Conservation (phyloP, 2,329 filamentous ascomycete genomes). For the Alternaria triticimaculans region DNA sequence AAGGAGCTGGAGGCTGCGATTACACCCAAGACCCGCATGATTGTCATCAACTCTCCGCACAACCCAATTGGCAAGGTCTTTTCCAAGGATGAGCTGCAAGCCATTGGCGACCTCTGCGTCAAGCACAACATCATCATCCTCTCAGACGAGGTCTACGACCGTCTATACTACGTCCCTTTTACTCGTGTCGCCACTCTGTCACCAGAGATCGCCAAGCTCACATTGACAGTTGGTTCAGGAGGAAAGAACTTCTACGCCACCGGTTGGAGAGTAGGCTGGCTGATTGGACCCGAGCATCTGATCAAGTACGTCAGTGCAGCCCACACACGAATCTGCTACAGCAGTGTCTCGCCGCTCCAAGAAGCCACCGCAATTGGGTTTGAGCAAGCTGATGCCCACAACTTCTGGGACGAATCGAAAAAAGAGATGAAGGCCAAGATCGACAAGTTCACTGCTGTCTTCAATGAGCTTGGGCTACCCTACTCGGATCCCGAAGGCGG, state of each 20-base stretch:
- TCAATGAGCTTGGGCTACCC: constrained; percentile 56
- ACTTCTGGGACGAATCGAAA: constrained; percentile 87
- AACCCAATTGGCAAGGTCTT: constrained; percentile 98
- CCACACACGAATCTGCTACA: constrained; percentile 96
- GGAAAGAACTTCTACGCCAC: constrained; percentile 99
- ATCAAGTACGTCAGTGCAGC: constrained; percentile 92
- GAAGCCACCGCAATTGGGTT: constrained; percentile 95
- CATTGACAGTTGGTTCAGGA: constrained; percentile 91
- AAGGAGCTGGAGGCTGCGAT: constrained; percentile 81
- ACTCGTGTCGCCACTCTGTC: constrained; percentile 90
- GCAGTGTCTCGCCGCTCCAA: constrained; percentile 89
- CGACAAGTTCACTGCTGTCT: constrained; percentile 77
- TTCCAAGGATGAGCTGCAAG: constrained; percentile 79
- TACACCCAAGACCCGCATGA: constrained; percentile 90
- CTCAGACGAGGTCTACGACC: constrained; percentile 77
- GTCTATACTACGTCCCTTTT: constrained; percentile 93
- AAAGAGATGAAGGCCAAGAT: constrained; percentile 90
- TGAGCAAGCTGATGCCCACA: constrained; percentile 81
- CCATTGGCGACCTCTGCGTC: constrained; percentile 86
- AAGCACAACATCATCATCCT: constrained; percentile 94
- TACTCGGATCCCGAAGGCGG: constrained; percentile 95
- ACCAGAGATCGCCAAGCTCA: constrained; percentile 85
- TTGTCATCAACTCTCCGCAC: constrained; percentile 87
- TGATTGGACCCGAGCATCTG: constrained; percentile 86
- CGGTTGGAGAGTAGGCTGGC: constrained; percentile 94